Base-by-base conservation (phyloP, 2,329 filamentous ascomycete species). In the Aspergillus vadensis region DNA sequence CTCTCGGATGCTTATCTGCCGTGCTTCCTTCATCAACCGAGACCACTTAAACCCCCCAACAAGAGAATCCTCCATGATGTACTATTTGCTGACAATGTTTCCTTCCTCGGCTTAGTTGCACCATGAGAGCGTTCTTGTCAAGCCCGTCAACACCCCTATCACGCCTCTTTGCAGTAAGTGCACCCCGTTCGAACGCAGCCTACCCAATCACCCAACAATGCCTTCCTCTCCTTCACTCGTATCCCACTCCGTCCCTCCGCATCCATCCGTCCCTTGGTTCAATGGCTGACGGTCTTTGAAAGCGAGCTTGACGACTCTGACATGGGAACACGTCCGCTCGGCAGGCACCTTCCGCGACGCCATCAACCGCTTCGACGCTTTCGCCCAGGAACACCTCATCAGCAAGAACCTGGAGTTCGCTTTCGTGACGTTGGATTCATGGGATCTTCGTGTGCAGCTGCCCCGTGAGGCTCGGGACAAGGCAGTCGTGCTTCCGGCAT, bases 321-420 rank as follows among this genome's bases (percentile, higher is more conserved):
- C 95, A 57, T 99, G 95, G 95, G 95, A 99, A 79, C 94, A 99
- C 82, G 95, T 99, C 76, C 91, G 94, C 76, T 96, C 94, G 78
- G 94, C 95, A 76, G 95, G 95, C 69, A 94, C 92, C 69, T 99
- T 98, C 86, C 89, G 94, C 71, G 95, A 98, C 80, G 95, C 95
- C 69, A 90, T 99, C 81, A 91, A 91, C 79, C 91, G 92, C 70
- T 97, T 99, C 80, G 93, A 97, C 79, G 85, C 89, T 65, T 99
- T 97, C 77, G 92, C 92, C 73, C 89, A 90, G 70, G 94, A 99
- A 80, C 91, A 97, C 76, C 83, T 99, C 69, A 87, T 91, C 57
- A 89, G 88, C 67, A 93, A 96, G 79, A 95, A 96, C 76, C 86
- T 95, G 74, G 94, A 97, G 72, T 99, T 99, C 76, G 93, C 96